Evolutionary conservation across 1,139 yeast genomes (phyloP), one percentile per base, ranked within the genome.

Genomic region (Zygosaccharomyces sapae): DNA sequence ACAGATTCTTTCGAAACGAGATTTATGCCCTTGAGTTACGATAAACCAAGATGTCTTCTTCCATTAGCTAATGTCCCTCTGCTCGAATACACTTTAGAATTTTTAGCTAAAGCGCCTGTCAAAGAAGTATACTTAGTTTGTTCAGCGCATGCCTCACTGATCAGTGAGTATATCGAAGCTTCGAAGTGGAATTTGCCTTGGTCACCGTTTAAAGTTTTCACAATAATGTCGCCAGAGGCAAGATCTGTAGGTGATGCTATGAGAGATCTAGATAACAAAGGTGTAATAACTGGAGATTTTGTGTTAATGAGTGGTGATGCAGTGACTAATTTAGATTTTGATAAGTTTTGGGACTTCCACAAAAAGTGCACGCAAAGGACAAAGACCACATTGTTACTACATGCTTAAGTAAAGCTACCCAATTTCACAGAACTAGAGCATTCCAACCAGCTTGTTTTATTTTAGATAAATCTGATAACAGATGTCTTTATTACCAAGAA

Each of bases 231-330:
- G n/a, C 79, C 89, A 38, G 97, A 90, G 65, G 83, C 94, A 12
- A 74, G 90, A 65, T 86, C 96, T 16, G 95, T 90, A 4, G 98
- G 98, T 55, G 98, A 92, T 70, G 95, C 95, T 25, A 85, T 92
- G 95, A 78, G 98, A 65, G 97, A 90, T 64, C 72, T 92, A 53
- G 98, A 92, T 66, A 83, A 87, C 52, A 76, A 95, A 62, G 96
- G 97, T 1, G 70, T 90, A 51, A 87, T 92, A 47, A 79, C 86
- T 3, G 88, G 94, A 10, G 98, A 92, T 68, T 92, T 92, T 60
- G 71, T 94, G 51, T 74, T 92, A 37, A 86, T 94, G 36, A 81
- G 95, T 12, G 98, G 98, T 48, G 98, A 92, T 65, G 95, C 92
- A 29, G 90, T 92, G n/a, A 86, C 96, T 45, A 92, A 92, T 62